Base-by-base conservation (phyloP, 192 early-diverging fungal species). In the Rhizophagus clarus region DNA sequence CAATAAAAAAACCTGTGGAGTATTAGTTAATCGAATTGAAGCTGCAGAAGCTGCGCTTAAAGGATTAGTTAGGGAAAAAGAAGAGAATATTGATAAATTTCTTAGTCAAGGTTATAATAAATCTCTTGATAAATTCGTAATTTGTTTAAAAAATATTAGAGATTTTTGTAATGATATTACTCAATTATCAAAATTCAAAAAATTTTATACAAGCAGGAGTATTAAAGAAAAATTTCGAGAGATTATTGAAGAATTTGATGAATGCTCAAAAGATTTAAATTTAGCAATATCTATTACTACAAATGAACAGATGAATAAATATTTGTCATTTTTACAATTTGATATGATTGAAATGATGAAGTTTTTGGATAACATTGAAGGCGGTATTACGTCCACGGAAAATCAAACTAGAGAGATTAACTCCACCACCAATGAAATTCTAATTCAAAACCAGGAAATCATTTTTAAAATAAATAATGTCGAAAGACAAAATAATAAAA, bases 1-100 rank as follows among this genome's bases (percentile, higher is more conserved):
- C 56, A 77, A 77, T 49, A 78, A 49, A 78, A 78, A 68, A 22
- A 78, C 47, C 3, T 68, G 76, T 68, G 34, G 24, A 17, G 62
- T 63, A 20, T 51, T 79, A 14, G 42, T 69, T 17, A 42, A 68
- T 28, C 77, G 77, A 29, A 42, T 70, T 5, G 17, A 47, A 1
- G 8, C 22, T 49, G 66, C 66, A 2, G 56, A 79, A 32, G 60
- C 20, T 17, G 42, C 63, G 4, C 45, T 79, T 31, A 79, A 68
- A 56, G 14, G 20, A 12, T 56, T 79, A 8, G 15, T 69, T 20
- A 31, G 66, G 9, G 22, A 66, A 22, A 42, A 68, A 34, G 45
- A 78, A n/a, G 40, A 78, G 20, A 69, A 79, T 34, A 42, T 68
- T 32, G 29, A 69, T 47, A 77, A 64, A 37, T 69, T 68, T 20